Base-by-base conservation (phyloP, 192 early-diverging fungal genomes). In the Coemansia sp. region DNA sequence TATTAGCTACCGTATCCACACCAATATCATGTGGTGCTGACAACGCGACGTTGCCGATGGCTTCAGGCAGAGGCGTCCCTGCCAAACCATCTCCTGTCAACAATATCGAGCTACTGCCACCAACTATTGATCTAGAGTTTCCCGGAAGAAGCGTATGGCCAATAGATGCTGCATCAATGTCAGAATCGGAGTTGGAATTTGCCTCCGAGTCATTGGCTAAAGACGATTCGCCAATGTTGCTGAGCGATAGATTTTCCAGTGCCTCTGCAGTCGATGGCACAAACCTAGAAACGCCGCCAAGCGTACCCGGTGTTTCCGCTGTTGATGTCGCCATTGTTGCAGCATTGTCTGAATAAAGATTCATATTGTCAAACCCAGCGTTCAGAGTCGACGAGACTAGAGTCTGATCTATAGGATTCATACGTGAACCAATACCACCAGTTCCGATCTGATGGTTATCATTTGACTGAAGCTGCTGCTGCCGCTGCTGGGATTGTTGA, bases 1-100 rank as follows among this genome's bases (percentile, higher is more conserved):
- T 67, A 61, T 10, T 85, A 13, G 86, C 85, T 72, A 88, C 83
- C 0, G 91, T 86, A 51, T 89, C 84, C 10, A 89, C 86, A 2
- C 90, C 83, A 4, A 82, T 56, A 1, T 81, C 80, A 37, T 80
- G 80, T 0, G 67, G 78, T 4, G 76, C 67, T 0, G 79, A 69
- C 25, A 66, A 64, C n/a, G 67, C 59, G 2, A 68, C 58, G 18
- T 61, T 75, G 38, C 71, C 81, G 18, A 84, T 84, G n/a, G 71
- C 59, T 45, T 81, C 69, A 22, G 73, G 67, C n/a, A 75, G 64
- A 50, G 67, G 60, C 33, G 64, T 73, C 10, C 68, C 78, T 9
- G 47, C 57, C 46, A 57, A 23, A 13, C 40, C 40, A 39, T 66
- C 54, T 54, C 43, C 59, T 22, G 23, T 25, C 7, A 4, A 27